These are phyloP conservation scores for Fusarium temperatum DNA, from an alignment of 2,329 filamentous ascomycete species.

Conservation along the genomic window DNA sequence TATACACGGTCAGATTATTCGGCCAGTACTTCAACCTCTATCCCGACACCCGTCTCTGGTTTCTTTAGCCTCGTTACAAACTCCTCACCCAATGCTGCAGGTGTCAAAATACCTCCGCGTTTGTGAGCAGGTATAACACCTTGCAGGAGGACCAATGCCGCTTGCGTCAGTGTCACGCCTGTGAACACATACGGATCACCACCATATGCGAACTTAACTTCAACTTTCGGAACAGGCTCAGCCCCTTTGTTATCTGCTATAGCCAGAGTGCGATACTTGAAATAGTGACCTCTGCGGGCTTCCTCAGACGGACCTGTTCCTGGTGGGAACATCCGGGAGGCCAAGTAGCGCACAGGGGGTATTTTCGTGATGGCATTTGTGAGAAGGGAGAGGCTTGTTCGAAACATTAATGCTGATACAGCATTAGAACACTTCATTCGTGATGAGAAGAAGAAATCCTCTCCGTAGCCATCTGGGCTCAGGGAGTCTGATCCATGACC, in stretches of 20 bases:
- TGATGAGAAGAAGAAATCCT: conserved; percentile 10
- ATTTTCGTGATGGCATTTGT: conserved; percentile 8
- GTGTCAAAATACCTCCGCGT: conserved; percentile 30
- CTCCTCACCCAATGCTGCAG: conserved; percentile 28
- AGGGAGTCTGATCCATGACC: neutral
- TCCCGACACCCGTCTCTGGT: conserved; percentile 10
- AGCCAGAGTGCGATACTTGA: conserved; percentile 25
- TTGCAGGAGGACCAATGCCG: conserved; percentile 28
- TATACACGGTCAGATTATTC: neutral
- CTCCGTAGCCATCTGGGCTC: neutral
- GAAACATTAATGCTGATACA: neutral
- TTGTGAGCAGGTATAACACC: conserved; percentile 12
- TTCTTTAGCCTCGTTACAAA: conserved; percentile 15
- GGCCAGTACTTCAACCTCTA: conserved; percentile 9
- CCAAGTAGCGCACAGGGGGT: conserved; percentile 14
- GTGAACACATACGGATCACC: conserved; percentile 34
- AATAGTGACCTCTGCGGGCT: conserved; percentile 10
- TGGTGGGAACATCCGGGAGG: conserved; percentile 19
- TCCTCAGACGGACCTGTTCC: conserved; percentile 29
- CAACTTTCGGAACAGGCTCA: neutral
- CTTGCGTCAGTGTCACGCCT: conserved; percentile 28
- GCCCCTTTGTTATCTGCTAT: conserved; percentile 6
- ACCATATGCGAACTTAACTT: conserved; percentile 24
- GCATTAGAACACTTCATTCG: conserved; percentile 2
- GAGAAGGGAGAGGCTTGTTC: conserved; percentile 5